Evolutionary conservation across 345 rosid species (phyloP).

Genomic region (Linum lewisii): DNA sequence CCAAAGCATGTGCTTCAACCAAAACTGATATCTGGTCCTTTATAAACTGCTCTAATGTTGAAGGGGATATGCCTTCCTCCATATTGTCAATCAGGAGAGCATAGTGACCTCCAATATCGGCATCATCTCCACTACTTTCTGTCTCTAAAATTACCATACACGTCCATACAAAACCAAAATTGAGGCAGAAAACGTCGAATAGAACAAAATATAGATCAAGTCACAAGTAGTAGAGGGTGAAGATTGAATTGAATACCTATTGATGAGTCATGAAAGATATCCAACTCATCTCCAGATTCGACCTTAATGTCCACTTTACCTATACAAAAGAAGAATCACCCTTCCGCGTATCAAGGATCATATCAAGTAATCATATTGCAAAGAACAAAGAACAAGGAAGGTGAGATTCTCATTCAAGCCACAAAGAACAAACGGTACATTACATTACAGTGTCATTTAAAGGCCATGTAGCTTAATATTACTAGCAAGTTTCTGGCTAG

Average conservation of each 20-base stretch:
- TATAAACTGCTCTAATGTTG: constrained; percentile 27
- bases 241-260: too few species aligned
- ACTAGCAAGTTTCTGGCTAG: background rate
- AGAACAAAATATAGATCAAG: too few species aligned
- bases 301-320: background rate
- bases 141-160: background rate
- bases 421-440: background rate
- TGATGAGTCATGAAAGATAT: too few species aligned
- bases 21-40: constrained; percentile 21
- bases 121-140: constrained; percentile 12
- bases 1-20: constrained; percentile 21
- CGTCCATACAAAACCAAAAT: too few species aligned
- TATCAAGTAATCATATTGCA: background rate
- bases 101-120: constrained; percentile 29
- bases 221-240: too few species aligned
- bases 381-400: too few species aligned
- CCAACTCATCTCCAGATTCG: background rate
- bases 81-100: constrained; percentile 28
- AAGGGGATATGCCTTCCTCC: constrained; percentile 30
- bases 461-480: background rate
- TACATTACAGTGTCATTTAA: background rate
- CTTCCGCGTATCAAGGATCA: background rate
- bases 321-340: too few species aligned
- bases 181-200: too few species aligned
- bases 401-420: background rate